Evolutionary conservation across 176 grass and related monocot genomes (phyloP), one percentile per base, ranked within the genome.

Genomic region (Musa itinerans): DNA sequence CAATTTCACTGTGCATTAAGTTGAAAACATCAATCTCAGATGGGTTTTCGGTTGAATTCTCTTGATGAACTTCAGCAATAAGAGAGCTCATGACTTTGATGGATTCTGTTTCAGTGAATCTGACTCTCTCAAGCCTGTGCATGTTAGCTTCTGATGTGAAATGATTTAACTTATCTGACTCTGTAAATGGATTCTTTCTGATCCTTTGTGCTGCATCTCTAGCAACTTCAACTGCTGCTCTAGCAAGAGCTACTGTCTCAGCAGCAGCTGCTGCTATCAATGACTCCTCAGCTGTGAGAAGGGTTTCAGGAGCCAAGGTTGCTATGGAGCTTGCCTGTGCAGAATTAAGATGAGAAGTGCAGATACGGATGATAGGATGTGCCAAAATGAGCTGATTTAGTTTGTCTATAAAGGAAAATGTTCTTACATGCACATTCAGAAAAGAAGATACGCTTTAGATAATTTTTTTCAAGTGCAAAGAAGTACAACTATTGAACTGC

Each of bases 231-330:
- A 78, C 69, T 71, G 87, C 87, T 67, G 83, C 80, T 86, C 81
- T 83, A 77, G 87, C 87, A 74, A 89, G 87, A 74, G 87, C 78
- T 83, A 89, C 63, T 67, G 78, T 81, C 78, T 89, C 83, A 77
- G 83, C 77, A 14, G 87, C 87, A 17, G 83, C 78, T 24, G 83
- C 87, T 21, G 55, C 71, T 75, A 89, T 78, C 50, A 75, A 25
- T 43, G 81, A 78, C 64, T 86, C 83, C 63, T 86, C 69, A 74
- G 74, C 20, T 52, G 58, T 89, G 27, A 89, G 78, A 80, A 89
- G 34, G 57, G 56, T 50, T 78, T 86, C 81, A 66, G 79, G 77
- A 78, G 82, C 68, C 23, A 87, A 69, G 24, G 55, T 73, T 69
- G 85, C 75, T 16, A 65, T 68, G 26, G 79, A 77, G 51, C 34